Evolutionary conservation across 2,329 filamentous ascomycete species (phyloP), one percentile per base, ranked within the genome.

Genomic region (Phyllosticta citrichinensis): DNA sequence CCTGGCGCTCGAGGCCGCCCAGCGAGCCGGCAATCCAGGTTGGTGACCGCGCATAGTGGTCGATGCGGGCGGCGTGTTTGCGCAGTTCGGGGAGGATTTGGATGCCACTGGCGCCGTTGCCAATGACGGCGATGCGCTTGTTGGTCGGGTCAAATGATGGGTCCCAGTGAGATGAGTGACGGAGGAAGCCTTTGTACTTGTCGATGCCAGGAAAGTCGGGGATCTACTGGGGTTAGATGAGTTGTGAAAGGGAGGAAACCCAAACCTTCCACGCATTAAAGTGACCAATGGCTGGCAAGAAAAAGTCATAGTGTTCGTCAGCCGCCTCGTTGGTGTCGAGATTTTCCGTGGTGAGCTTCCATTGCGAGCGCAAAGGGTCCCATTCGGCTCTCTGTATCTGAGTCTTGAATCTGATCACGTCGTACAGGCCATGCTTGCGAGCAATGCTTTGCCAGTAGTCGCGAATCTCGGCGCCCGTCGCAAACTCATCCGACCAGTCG

Each of bases 401-500:
- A 24, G 82, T 82, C 9, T 78, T 73, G 10, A 85, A 76, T 60
- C 80, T 79, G 1, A 84, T 73, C 58, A 82, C 79, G 35, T 81
- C 75, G 68, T 88, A 85, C 1, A 89, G 81, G 59, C 84, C 78
- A 68, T 88, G 80, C 65, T 89, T 87, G 8, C 75, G 75, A 0
- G 86, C 85, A 2, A 87, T 71, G 0, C 71, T 71, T 65, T 87
- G 79, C 84, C 85, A 85, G 68, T 91, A 91, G 17, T 82, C 78
- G 6, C 79, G 74, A 62, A 91, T 90, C 69, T 91, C 87, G 3
- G 74, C 69, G 0, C 87, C 87, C 47, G 83, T 81, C 0, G 87
- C 82, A 66, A 88, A 90, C 62, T 85, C 79, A 65, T 88, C 84
- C 0, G 79, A 80, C 87, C 87, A 91, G 64, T 87, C 78, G 0